A percentile compares a stretch with the other conserved stretches of the same genome.
Evolutionary conservation across 225 moss, liverwort and hornwort species (phyloP).

Genomic region (Asterella californica): DNA sequence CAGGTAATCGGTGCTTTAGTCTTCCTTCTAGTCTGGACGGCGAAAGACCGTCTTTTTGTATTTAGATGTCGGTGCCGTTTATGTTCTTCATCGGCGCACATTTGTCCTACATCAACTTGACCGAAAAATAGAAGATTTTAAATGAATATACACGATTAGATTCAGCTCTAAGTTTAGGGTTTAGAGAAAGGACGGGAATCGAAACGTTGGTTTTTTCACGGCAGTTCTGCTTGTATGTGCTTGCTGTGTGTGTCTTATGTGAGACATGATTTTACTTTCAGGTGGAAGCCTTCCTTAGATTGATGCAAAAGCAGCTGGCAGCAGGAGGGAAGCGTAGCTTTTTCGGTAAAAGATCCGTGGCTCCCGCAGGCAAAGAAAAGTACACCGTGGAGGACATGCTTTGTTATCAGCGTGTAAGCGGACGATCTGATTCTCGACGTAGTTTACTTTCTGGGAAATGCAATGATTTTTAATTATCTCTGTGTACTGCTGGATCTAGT

Average conservation of each 20-base stretch:
- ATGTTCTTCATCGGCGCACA: too few relatives aligned
- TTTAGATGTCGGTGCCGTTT: too few relatives aligned
- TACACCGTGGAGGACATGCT: conserved; percentile 95
- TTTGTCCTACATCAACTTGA: too few relatives aligned
- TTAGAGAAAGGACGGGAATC: too few relatives aligned
- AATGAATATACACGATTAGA: too few relatives aligned
- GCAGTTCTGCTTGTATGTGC: too few relatives aligned
- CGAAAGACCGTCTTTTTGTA: too few relatives aligned
- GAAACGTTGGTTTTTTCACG: too few relatives aligned
- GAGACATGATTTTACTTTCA: conserved; percentile 23
- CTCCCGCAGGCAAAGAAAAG: conserved; percentile 83
- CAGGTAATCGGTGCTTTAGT: conserved; percentile 49
- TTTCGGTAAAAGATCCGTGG: conserved; percentile 82
- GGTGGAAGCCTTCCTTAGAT: conserved; percentile 90
- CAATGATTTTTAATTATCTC: not conserved
- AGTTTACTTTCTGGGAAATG: not conserved
- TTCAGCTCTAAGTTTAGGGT: too few relatives aligned
- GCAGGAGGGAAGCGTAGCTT: conserved; percentile 84
- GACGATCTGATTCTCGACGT: not conserved
- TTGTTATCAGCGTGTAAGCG: conserved; percentile 78
- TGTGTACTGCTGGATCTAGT: not conserved
- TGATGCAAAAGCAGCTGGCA: conserved; percentile 90
- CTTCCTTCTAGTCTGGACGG: too few relatives aligned
- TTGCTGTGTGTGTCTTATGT: too few relatives aligned
- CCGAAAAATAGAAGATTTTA: too few relatives aligned